Percentiles rank a stretch among this genome's conserved stretches.
Conservation (phyloP, 2,329 filamentous ascomycete genomes). For the Trichothecium sympodiale region DNA sequence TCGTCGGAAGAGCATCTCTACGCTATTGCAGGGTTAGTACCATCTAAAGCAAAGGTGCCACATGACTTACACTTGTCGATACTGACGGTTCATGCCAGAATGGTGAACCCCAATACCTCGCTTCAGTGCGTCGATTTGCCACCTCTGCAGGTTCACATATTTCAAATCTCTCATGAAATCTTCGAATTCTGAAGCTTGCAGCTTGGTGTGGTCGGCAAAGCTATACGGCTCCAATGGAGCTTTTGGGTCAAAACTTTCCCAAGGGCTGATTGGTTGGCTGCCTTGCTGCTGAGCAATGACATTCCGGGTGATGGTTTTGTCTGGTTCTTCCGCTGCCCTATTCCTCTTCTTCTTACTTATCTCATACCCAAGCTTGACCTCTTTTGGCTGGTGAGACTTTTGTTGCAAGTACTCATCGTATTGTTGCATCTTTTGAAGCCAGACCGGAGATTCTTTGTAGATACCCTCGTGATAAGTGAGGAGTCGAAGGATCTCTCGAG, state of each 20-base stretch:
- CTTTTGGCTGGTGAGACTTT: constrained; percentile 17
- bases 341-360: constrained; percentile 14
- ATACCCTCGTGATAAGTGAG: constrained; percentile 24
- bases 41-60: too few species aligned
- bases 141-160: constrained; percentile 35
- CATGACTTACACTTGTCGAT: constrained; percentile 49
- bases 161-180: constrained; percentile 39
- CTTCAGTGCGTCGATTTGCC: constrained; percentile 48
- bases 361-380: constrained; percentile 3
- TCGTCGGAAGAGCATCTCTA: constrained; percentile 65
- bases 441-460: constrained; percentile 48
- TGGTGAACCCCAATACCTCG: constrained; percentile 70
- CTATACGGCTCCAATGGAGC: constrained; percentile 52
- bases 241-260: constrained; percentile 57
- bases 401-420: constrained; percentile 39
- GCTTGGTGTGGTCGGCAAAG: constrained; percentile 52
- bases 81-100: constrained; percentile 67
- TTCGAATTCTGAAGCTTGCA: constrained; percentile 47
- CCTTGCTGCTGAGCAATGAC: constrained; percentile 47
- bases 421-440: constrained; percentile 47
- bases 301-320: constrained; percentile 32
- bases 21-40: constrained; percentile 22
- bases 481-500: constrained; percentile 35
- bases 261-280: constrained; percentile 40
- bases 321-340: constrained; percentile 33